Conservation (phyloP, 2,329 filamentous ascomycete genomes). For the Aspergillus calidoustus region DNA sequence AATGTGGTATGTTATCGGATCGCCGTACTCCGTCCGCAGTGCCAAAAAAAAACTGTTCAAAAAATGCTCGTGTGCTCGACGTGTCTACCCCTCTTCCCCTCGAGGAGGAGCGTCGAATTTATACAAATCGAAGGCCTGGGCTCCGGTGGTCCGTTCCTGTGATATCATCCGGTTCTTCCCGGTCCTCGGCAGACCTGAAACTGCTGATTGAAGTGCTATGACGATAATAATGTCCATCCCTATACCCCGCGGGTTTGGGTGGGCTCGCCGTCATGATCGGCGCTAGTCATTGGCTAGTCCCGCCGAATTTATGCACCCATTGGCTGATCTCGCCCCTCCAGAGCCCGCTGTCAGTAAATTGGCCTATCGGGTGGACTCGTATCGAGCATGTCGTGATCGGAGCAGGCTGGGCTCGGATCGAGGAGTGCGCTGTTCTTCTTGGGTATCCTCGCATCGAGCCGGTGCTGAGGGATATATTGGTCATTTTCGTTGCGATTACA, state of each 20-base stretch:
- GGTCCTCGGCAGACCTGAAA: background rate
- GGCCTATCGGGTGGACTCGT: background rate
- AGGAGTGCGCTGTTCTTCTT: too few relatives aligned
- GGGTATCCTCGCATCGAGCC: too few relatives aligned
- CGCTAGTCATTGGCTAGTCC: background rate
- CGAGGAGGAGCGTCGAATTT: background rate
- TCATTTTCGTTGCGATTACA: too few relatives aligned
- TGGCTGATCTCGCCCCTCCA: background rate
- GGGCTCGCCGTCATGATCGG: background rate
- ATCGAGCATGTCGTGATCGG: background rate
- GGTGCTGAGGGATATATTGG: too few relatives aligned
- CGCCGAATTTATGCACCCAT: background rate
- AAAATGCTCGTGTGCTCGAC: background rate
- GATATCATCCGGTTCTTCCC: conserved; percentile 4
- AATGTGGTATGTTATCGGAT: background rate
- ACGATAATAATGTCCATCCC: background rate
- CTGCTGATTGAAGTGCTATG: background rate
- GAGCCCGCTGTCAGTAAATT: background rate
- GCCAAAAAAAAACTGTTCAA: background rate
- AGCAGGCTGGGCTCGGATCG: too few relatives aligned
- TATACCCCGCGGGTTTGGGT: background rate
- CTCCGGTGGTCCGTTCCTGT: background rate
- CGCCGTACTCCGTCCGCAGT: background rate
- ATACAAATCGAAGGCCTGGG: background rate
- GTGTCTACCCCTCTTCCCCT: too few relatives aligned